Evolutionary conservation across 208 protist species (phyloP), one percentile per base, ranked within the genome.

Genomic region (Naegleria lovaniensis): DNA sequence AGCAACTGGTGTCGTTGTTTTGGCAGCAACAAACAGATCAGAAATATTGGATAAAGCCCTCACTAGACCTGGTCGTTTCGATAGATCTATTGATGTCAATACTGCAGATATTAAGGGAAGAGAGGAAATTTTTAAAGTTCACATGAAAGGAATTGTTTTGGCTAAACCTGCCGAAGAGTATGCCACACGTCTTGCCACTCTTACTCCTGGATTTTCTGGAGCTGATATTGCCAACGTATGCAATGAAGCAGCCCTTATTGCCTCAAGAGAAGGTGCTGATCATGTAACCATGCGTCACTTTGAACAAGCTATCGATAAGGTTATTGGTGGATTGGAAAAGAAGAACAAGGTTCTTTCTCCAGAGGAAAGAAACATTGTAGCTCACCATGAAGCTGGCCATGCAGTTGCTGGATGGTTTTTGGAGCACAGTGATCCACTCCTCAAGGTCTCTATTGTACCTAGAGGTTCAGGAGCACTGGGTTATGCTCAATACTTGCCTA

Each of bases 301-400:
- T 29, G 97, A 99, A 92, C 92, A 95, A 15, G 98, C 98, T 59
- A 96, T 98, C 33, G 98, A 99, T 79, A 95, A 98, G 41, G 97
- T 99, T 11, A 94, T 99, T 43, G 97, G 96, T 38, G 98, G 98
- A 59, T 94, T 99, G 36, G 97, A 99, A 95, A 96, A 98, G 92
- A 94, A 96, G 88, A 95, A 94, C 43, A 94, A 94, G 11, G 93
- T 97, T 38, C 87, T 99, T 38, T 96, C 95, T 0, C 90, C 91
- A 22, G 96, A 97, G 76, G 97, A 99, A 92, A 97, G 97, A 92
- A 94, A 94, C 13, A 95, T 96, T 9, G 96, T 99, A 16, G 98
- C 98, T 19, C 97, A 99, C 92, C 99, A 99, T 94, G 98, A 99
- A 95, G 98, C 99, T n/a, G 99, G 98, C 1, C 98, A 99, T 93